Conservation (phyloP, 345 rosid species). For the Populus euphratica region DNA sequence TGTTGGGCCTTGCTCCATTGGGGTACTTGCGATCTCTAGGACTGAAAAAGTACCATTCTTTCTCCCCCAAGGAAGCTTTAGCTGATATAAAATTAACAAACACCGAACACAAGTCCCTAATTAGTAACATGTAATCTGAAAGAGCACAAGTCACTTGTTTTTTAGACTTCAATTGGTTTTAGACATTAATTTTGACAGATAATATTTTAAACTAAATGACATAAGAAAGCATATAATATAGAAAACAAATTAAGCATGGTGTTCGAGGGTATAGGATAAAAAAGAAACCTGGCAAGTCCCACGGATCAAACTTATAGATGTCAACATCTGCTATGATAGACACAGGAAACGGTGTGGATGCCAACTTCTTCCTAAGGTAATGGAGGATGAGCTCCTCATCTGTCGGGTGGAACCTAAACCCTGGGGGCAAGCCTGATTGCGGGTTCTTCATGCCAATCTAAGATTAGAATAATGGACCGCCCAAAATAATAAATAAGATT, state of each 20-base stretch:
- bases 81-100: constrained; percentile 30
- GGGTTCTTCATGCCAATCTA: constrained; percentile 50
- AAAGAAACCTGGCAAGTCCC: constrained; percentile 77
- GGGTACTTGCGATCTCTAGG: constrained; percentile 98
- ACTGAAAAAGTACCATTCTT: constrained; percentile 98
- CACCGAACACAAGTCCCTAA: background rate
- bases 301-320: constrained; percentile 91
- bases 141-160: background rate
- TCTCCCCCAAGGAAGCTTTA: constrained; percentile 80
- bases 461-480: background rate
- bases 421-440: constrained; percentile 78
- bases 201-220: background rate
- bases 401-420: constrained; percentile 96
- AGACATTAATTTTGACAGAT: background rate
- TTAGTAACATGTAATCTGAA: background rate
- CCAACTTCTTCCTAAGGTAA: constrained; percentile 64
- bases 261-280: background rate
- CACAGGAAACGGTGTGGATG: constrained; percentile 60
- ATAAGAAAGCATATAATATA: background rate
- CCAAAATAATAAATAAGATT: background rate
- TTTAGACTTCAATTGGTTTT: background rate
- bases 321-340: constrained; percentile 92
- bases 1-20: constrained; percentile 91
- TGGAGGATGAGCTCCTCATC: constrained; percentile 96
- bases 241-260: background rate